Evolutionary conservation across 2,329 filamentous ascomycete genomes (phyloP).

Genomic region (Stachybotrys echinatus): DNA sequence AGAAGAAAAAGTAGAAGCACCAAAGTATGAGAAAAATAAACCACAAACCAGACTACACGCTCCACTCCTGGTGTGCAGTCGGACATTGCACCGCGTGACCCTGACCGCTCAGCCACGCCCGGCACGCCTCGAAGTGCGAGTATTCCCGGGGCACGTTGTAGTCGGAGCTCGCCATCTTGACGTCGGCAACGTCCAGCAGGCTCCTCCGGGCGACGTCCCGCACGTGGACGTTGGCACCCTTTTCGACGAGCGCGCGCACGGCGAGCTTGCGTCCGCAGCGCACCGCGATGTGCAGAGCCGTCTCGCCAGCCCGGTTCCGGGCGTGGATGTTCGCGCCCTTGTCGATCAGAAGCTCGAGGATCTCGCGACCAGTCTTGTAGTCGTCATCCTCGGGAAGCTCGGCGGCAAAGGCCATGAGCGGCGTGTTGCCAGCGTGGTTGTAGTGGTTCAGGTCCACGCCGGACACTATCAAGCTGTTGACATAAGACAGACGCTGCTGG

Average conservation of each 20-base stretch:
- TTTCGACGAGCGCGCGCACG: slow-evolving; percentile 37
- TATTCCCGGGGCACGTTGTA: slow-evolving; percentile 26
- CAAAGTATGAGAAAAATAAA: not conserved
- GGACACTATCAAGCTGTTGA: slow-evolving; percentile 24
- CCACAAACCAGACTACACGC: not conserved
- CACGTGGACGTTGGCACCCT: slow-evolving; percentile 41
- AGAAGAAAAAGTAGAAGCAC: not conserved
- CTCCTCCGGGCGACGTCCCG: slow-evolving; percentile 38
- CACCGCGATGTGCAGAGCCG: slow-evolving; percentile 48
- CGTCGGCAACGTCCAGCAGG: slow-evolving; percentile 40
- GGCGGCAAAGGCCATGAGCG: slow-evolving; percentile 49
- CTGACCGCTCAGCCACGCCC: slow-evolving; percentile 37
- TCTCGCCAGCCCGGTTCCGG: slow-evolving; percentile 50
- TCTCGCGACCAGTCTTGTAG: slow-evolving; percentile 38
- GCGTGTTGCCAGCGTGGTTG: slow-evolving; percentile 45
- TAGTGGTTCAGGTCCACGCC: slow-evolving; percentile 47
- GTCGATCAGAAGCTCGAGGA: slow-evolving; percentile 37
- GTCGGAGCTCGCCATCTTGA: slow-evolving; percentile 25
- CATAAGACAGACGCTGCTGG: slow-evolving; percentile 16
- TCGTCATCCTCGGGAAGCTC: slow-evolving; percentile 46
- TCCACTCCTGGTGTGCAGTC: slow-evolving; percentile 36
- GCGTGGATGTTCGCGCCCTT: slow-evolving; percentile 40
- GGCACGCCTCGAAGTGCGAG: slow-evolving; percentile 38
- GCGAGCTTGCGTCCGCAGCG: slow-evolving; percentile 48
- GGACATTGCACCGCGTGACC: slow-evolving; percentile 31